These are phyloP conservation scores for Fistulifera pelliculosa DNA, from an alignment of 108 stramenopile genomes.

Conservation along the genomic window DNA sequence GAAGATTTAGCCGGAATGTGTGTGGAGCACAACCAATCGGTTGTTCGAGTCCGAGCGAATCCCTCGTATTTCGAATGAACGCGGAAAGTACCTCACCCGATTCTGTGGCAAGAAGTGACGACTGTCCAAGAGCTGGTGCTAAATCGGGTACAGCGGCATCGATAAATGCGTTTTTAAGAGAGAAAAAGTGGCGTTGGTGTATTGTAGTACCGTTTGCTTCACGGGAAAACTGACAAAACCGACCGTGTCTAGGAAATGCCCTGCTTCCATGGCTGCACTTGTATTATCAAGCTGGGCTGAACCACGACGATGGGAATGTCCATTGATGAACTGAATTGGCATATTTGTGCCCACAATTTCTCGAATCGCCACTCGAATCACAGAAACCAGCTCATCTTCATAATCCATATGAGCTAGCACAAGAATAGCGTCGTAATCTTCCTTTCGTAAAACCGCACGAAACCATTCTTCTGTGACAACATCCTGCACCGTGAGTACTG, in stretches of 20 bases:
- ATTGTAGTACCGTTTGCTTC: not conserved
- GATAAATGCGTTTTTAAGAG: slow-evolving; percentile 41
- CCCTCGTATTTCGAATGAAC: slow-evolving; percentile 33
- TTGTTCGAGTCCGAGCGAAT: slow-evolving; percentile 28
- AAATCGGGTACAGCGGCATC: slow-evolving; percentile 37
- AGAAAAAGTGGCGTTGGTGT: slow-evolving; percentile 4
- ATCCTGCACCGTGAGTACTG: slow-evolving; percentile 39
- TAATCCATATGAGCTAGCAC: slow-evolving; percentile 76
- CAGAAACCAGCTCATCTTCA: slow-evolving; percentile 39
- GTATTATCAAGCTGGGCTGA: slow-evolving; percentile 29
- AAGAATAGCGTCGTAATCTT: slow-evolving; percentile 48
- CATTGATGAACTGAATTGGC: slow-evolving; percentile 68
- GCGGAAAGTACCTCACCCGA: slow-evolving; percentile 33
- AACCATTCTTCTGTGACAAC: slow-evolving; percentile 55
- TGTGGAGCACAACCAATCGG: slow-evolving; percentile 41
- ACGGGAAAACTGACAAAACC: slow-evolving; percentile 57
- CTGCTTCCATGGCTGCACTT: slow-evolving; percentile 56
- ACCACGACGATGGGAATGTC: slow-evolving; percentile 56
- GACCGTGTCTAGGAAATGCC: slow-evolving; percentile 66
- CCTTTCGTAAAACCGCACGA: slow-evolving; percentile 17
- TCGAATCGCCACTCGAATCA: slow-evolving; percentile 41
- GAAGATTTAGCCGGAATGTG: slow-evolving; percentile 19
- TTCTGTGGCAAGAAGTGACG: not conserved
- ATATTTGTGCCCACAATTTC: slow-evolving; percentile 24
- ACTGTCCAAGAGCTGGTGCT: slow-evolving; percentile 12